phyloP scores from a whole-genome alignment of 768 basidiomycete genomes.

The Podaxis sp. region DNA sequence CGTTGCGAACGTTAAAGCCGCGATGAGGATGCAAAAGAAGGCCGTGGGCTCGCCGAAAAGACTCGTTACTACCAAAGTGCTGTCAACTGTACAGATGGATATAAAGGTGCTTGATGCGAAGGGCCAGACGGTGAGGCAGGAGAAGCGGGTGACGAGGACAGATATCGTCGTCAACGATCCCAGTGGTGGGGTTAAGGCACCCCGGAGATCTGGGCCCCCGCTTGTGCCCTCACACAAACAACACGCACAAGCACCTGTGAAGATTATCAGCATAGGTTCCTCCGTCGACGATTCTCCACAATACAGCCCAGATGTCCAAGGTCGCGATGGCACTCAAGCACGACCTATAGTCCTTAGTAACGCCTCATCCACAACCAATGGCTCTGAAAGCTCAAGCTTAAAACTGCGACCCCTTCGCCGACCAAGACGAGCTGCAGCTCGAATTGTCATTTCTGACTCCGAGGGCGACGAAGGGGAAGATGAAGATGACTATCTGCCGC shows the following conservation, averaged over 20 bases:
- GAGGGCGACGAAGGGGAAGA: conserved; percentile 31
- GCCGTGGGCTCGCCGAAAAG: conserved; percentile 24
- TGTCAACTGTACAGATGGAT: conserved; percentile 56
- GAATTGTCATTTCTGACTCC: conserved; percentile 46
- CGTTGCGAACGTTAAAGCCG: conserved; percentile 27
- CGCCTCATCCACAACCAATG: conserved; percentile 15
- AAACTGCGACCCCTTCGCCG: conserved; percentile 28
- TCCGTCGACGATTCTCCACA: not conserved
- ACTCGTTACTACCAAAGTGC: conserved; percentile 24
- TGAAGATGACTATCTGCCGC: conserved; percentile 4
- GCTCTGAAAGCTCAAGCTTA: conserved; percentile 23
- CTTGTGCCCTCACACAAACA: not conserved
- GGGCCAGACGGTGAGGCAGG: conserved; percentile 59
- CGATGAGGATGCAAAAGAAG: conserved; percentile 50
- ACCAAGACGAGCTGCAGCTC: conserved; percentile 22
- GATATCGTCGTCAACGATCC: conserved; percentile 38
- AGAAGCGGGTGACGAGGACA: conserved; percentile 55
- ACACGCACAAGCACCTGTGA: not conserved
- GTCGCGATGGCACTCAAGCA: not conserved
- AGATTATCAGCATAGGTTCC: conserved; percentile 4
- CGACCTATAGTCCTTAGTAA: not conserved
- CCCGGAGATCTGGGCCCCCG: not conserved
- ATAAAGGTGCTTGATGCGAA: conserved; percentile 65
- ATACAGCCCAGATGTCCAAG: not conserved
- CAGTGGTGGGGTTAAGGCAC: not conserved